Conservation (phyloP, 805 yeast species). For the Starmerella khaoyaiensis region DNA sequence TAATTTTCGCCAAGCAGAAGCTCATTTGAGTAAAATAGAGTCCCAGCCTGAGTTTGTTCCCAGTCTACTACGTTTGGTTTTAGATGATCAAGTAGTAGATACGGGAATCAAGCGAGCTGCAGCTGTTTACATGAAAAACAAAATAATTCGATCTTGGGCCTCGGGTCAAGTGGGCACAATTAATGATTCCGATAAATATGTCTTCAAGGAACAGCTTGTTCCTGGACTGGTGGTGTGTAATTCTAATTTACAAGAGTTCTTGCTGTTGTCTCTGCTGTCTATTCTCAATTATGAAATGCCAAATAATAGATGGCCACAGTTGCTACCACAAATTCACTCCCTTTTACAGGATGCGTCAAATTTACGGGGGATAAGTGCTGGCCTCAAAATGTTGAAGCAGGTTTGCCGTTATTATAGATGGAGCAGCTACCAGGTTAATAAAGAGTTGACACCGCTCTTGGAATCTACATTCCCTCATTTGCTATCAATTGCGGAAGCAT, state of each 20-base stretch:
- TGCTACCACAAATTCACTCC: constrained; percentile 36
- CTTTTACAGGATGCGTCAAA: constrained; percentile 35
- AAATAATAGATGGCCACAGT: constrained; percentile 38
- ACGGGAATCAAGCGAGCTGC: constrained; percentile 52
- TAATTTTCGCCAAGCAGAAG: constrained; percentile 57
- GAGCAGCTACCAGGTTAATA: constrained; percentile 45
- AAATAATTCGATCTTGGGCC: constrained; percentile 52
- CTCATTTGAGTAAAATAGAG: constrained; percentile 44
- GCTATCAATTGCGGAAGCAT: constrained; percentile 49
- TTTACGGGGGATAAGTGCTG: constrained; percentile 43
- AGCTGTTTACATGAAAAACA: constrained; percentile 72
- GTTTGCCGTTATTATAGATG: constrained; percentile 61
- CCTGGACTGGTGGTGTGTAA: constrained; percentile 44
- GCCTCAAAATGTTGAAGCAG: constrained; percentile 57
- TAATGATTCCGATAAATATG: constrained; percentile 50
- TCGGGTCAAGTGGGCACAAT: constrained; percentile 13
- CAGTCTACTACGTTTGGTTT: constrained; percentile 66
- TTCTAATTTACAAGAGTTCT: constrained; percentile 32
- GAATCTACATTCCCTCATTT: constrained; percentile 51
- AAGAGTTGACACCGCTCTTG: constrained; percentile 38
- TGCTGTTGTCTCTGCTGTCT: constrained; percentile 29
- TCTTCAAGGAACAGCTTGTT: constrained; percentile 55
- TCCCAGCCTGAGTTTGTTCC: constrained; percentile 59
- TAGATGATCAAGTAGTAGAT: constrained; percentile 36
- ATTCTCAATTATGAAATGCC: constrained; percentile 41